Evolutionary conservation across 2,329 filamentous ascomycete species (phyloP), one percentile per base, ranked within the genome.

Genomic region (Didymella pinodella): DNA sequence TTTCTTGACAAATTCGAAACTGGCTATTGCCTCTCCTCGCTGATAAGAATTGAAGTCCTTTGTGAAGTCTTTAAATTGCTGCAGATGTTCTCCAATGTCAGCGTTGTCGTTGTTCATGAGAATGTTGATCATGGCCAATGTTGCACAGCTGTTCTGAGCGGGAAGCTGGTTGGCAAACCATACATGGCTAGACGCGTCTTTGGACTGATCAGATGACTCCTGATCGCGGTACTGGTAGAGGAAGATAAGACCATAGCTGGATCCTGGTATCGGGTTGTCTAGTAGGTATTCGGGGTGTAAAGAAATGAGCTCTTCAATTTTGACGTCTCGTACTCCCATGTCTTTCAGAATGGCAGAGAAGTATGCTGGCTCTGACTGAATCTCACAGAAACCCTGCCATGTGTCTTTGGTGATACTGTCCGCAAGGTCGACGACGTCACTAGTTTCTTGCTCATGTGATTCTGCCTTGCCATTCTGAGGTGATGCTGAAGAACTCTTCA

Each of bases 101-200:
- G 92, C 77, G 0, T 81, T 82, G 0, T 46, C 29, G 25, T 88
- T 84, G 72, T 98, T 98, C 86, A 97, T 96, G 71, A 97, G 81
- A 60, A 97, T 96, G 70, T 98, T 98, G 67, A 97, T 84, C 65
- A 98, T 82, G 3, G 95, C 93, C 45, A 97, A 87, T n/a, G 92
- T 95, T 20, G 92, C 95, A 77, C 95, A 99, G 26, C 92, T 90
- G 76, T 96, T 96, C 48, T 76, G 73, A 12, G 67, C 71, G 5
- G 74, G 75, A 46, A 91, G 90, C 80, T 96, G 94, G 70, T 97
- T 97, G 28, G 93, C 93, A 75, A 97, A 98, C 94, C 95, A 99
- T 18, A 98, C 81, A 29, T 86, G 80, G 3, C 86, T 80, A 0
- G 88, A 88, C 62, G 85, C 88, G 61, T 84, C 81, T 55, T 82